Conservation (phyloP, 306 rosid species). For the Pterocarpus macrocarpus region DNA sequence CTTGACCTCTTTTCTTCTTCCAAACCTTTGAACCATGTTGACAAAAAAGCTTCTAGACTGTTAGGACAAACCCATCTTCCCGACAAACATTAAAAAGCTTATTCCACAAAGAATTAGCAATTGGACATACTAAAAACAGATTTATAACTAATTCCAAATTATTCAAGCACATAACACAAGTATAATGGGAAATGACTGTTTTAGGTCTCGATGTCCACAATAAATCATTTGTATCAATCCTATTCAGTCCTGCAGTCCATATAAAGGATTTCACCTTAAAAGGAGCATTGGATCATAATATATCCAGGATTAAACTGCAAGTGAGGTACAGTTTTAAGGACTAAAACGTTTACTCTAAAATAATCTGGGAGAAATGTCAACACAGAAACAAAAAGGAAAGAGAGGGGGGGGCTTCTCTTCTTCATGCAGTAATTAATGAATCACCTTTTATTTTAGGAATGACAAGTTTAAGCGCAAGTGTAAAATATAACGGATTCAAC, state of each 20-base stretch:
- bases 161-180: not conserved
- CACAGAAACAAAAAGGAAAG: not conserved
- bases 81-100: not conserved
- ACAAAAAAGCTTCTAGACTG: not conserved
- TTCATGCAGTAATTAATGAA: not conserved
- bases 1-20: not conserved
- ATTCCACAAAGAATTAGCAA: not conserved
- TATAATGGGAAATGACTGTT: not conserved
- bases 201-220: not conserved
- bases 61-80: not conserved
- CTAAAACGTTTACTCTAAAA: constrained; percentile 14
- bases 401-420: not conserved
- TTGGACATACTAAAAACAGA: not conserved
- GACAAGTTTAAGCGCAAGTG: not conserved
- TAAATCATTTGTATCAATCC: not conserved
- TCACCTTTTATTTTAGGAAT: constrained; percentile 17
- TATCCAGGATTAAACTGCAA: not conserved
- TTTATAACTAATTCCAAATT: not conserved
- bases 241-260: not conserved
- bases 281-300: not conserved
- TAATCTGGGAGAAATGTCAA: not conserved
- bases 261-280: not conserved
- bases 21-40: not conserved
- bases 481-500: constrained; percentile 17
- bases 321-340: not conserved